Evolutionary conservation across 495 filamentous ascomycete genomes (phyloP).

Genomic region (Ascodesmis nigricans): DNA sequence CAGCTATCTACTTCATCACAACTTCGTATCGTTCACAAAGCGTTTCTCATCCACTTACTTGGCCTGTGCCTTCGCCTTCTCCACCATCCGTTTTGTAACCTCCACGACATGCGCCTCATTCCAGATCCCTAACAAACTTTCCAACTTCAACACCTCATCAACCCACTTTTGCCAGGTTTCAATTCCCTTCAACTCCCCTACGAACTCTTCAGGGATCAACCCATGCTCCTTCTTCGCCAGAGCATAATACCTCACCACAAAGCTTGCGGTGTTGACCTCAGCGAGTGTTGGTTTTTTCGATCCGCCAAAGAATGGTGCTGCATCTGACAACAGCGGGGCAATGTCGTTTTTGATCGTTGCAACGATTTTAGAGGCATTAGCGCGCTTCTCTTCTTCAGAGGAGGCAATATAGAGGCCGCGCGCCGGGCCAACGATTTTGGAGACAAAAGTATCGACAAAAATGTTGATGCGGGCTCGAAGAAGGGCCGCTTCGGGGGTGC

Average conservation of each 20-base stretch:
- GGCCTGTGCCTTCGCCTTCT: constrained; percentile 10
- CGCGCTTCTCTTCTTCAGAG: constrained; percentile 24
- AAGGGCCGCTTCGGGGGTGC: constrained; percentile 25
- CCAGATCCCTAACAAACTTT: constrained; percentile 47
- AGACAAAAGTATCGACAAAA: constrained; percentile 54
- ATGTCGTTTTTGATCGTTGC: constrained; percentile 46
- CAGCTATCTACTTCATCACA: background rate
- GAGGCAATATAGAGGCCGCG: constrained; percentile 26
- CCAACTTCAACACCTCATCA: constrained; percentile 35
- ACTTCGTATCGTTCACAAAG: background rate
- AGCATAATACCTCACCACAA: constrained; percentile 36
- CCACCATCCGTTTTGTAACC: constrained; percentile 22
- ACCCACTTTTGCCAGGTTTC: constrained; percentile 47
- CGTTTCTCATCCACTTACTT: background rate
- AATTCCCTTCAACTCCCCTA: constrained; percentile 27
- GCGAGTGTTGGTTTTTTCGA: constrained; percentile 50
- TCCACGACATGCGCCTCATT: constrained; percentile 26
- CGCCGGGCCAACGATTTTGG: constrained; percentile 33
- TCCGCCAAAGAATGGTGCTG: constrained; percentile 62
- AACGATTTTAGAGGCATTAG: constrained; percentile 26
- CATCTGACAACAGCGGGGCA: constrained; percentile 44
- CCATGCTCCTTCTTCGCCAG: constrained; percentile 30
- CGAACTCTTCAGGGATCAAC: constrained; percentile 30
- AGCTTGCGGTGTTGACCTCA: constrained; percentile 52
- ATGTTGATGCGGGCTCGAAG: constrained; percentile 47